Conservation (phyloP, 2,329 filamentous ascomycete species). For the Trichoderma citrinoviride region DNA sequence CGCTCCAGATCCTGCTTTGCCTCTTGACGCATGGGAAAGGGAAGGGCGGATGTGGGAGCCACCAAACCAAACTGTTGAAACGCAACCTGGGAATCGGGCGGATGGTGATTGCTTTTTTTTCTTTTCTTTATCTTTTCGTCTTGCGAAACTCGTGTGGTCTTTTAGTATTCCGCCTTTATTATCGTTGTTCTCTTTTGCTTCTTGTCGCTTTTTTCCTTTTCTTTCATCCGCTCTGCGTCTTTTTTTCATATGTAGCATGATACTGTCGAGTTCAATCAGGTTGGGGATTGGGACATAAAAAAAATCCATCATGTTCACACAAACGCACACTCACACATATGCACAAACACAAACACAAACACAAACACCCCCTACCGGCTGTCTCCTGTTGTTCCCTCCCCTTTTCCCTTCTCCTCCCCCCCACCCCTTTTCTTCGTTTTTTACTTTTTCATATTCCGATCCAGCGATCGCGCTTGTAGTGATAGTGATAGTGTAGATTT, state of each 20-base stretch:
- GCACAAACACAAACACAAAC: too few species aligned
- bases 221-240: conserved; percentile 28
- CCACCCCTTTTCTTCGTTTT: too few species aligned
- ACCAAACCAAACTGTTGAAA: conserved; percentile 9
- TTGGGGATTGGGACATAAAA: conserved; percentile 24
- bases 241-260: conserved; percentile 30
- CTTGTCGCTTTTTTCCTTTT: conserved; percentile 20
- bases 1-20: conserved; percentile 4
- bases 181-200: conserved; percentile 11
- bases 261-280: conserved; percentile 28
- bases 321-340: too few species aligned
- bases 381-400: background rate
- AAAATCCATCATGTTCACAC: conserved; percentile 27
- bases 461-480: conserved; percentile 14
- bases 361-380: conserved; percentile 2
- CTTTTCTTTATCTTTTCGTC: background rate
- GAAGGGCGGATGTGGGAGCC: conserved; percentile 20
- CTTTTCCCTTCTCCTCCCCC: background rate
- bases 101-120: conserved; percentile 4
- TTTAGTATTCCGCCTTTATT: conserved; percentile 6
- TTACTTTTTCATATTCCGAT: background rate
- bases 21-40: conserved; percentile 15
- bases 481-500: conserved; percentile 20
- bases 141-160: conserved; percentile 19
- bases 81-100: conserved; percentile 14